Evolutionary conservation across 2,329 filamentous ascomycete species (phyloP), one percentile per base, ranked within the genome.

Genomic region (Pestalotiopsis sp.): DNA sequence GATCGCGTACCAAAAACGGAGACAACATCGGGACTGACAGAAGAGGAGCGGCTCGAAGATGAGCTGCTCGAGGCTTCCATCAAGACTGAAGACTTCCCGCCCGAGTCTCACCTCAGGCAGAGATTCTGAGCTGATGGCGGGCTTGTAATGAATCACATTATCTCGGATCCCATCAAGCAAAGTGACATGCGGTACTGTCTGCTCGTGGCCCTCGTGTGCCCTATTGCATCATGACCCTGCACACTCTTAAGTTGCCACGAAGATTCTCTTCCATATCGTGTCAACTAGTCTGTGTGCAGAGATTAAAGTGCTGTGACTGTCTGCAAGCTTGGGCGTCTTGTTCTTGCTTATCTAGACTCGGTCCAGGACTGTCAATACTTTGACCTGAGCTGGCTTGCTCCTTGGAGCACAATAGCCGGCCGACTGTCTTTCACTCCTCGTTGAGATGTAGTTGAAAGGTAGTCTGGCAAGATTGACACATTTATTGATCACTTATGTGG

Each of bases 191-290:
- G 14, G 60, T 45, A 14, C 41, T 36, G n/a, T 61, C 38, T 56
- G 45, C 45, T 61, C 39, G 27, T n/a, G n/a, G n/a, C 65, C 25
- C 13, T 52, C 68, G 69, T 73, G 73, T 49, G 25, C 65, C 14
- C 20, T 67, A 52, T 68, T 11, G 41, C 59, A 62, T 65, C 4
- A 9, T 27, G 20, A 58, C 67, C 72, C 80, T 92, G 94, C 94
- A 95, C 92, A 92, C 93, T 92, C 92, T 97, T 97, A 92, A 97
- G 94, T 96, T 97, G 93, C 89, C 93, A 94, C 88, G 88, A 90
- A 83, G 83, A 80, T 85, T 85, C 86, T 88, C 84, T 83, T 87
- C 92, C 88, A 88, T 95, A 91, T 90, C 89, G 89, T 94, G 93
- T 90, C 92, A 91, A 96, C 95, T 91, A 96, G 94, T 97, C 94